Conservation (phyloP, 163 green algal species). For the Chloromonas sp. region DNA sequence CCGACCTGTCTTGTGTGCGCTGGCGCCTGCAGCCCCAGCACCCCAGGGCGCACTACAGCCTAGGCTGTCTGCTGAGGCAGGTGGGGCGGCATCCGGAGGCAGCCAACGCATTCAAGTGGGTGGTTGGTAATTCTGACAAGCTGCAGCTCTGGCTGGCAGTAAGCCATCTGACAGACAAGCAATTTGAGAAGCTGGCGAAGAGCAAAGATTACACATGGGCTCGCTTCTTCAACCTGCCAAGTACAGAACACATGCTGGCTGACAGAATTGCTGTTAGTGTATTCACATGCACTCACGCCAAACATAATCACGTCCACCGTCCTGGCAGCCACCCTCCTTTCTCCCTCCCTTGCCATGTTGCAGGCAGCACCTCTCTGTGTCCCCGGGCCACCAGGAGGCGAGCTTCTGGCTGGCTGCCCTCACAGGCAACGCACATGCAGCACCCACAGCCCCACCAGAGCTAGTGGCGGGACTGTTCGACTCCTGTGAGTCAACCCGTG, state of each 20-base stretch:
- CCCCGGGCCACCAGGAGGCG: constrained; percentile 15
- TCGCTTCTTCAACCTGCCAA: too few relatives aligned
- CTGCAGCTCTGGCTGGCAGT: too few relatives aligned
- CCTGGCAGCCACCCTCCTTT: too few relatives aligned
- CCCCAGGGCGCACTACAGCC: constrained; percentile 21
- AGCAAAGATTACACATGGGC: too few relatives aligned
- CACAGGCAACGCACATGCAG: constrained; percentile 5
- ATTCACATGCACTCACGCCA: too few relatives aligned
- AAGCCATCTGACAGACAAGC: too few relatives aligned
- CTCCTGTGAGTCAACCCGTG: constrained; percentile 11
- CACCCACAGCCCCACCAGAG: constrained; percentile 11
- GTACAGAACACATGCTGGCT: too few relatives aligned
- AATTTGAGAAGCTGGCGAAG: too few relatives aligned
- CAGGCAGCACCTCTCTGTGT: constrained; percentile 20
- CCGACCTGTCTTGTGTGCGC: too few relatives aligned
- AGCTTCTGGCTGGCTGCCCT: constrained; percentile 32
- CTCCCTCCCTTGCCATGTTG: not conserved
- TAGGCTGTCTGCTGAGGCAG: constrained; percentile 13
- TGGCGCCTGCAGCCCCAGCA: constrained; percentile 17
- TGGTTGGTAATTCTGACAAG: not conserved
- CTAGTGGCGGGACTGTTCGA: constrained; percentile 52
- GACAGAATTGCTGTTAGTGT: too few relatives aligned
- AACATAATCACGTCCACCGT: too few relatives aligned
- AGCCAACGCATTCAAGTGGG: constrained; percentile 21
- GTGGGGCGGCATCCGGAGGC: constrained; percentile 18